These are phyloP conservation scores for Rhizophagus clarus DNA, from an alignment of 192 early-diverging fungal species.

Conservation along the genomic window DNA sequence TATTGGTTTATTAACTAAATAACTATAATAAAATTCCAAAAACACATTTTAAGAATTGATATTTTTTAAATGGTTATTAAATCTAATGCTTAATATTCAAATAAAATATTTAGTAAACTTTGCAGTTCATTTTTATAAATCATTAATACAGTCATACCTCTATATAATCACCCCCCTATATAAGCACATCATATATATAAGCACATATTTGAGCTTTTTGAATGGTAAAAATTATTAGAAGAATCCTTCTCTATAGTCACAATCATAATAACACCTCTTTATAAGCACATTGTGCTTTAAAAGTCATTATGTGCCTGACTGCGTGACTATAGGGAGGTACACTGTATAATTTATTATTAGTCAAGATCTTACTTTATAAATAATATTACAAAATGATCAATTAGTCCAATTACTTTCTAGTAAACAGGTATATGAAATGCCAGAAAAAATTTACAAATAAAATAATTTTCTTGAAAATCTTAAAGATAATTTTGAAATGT, in stretches of 20 bases:
- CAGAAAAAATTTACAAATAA: background rate
- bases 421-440: too few relatives aligned
- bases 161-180: too few relatives aligned
- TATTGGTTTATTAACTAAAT: constrained; percentile 14
- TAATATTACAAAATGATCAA: background rate
- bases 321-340: too few relatives aligned
- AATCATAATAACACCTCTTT: too few relatives aligned
- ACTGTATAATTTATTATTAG: background rate
- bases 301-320: too few relatives aligned
- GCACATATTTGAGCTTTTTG: too few relatives aligned
- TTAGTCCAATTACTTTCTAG: background rate
- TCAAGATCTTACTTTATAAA: background rate
- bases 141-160: too few relatives aligned
- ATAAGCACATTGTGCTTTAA: too few relatives aligned
- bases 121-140: background rate
- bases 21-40: background rate
- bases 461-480: background rate
- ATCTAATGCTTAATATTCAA: background rate
- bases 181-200: too few relatives aligned
- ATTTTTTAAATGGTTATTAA: background rate
- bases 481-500: background rate
- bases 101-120: background rate
- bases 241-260: too few relatives aligned
- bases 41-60: background rate
- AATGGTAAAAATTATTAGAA: too few relatives aligned